Conservation (phyloP, 345 rosid species). For the Durio zibethinus region DNA sequence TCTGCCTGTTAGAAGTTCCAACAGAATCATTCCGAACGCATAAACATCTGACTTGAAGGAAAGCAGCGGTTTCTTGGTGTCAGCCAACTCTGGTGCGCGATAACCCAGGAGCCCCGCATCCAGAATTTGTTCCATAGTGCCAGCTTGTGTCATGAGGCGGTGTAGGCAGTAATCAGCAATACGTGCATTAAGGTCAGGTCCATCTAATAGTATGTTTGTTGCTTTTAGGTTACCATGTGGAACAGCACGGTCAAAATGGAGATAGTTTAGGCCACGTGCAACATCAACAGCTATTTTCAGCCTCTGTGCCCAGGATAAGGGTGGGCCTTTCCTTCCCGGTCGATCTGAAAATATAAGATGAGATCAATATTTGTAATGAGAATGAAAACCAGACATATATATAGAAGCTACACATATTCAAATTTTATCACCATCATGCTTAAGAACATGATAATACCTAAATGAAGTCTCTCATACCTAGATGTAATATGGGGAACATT, state of each 20-base stretch:
- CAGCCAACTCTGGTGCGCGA: constrained; percentile 89
- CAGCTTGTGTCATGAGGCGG: constrained; percentile 93
- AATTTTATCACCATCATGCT: neutral
- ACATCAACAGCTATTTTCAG: constrained; percentile 87
- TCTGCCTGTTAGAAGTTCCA: constrained; percentile 83
- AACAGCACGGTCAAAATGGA: constrained; percentile 93
- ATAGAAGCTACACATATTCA: neutral
- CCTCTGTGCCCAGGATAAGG: constrained; percentile 77
- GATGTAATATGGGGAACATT: neutral
- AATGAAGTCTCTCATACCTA: neutral
- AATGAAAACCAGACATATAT: neutral
- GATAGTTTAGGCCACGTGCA: constrained; percentile 99
- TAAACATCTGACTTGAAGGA: constrained; percentile 95
- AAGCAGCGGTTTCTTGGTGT: constrained; percentile 84
- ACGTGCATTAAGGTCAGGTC: constrained; percentile 91
- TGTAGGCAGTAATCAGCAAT: constrained; percentile 96
- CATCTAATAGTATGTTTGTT: constrained; percentile 75
- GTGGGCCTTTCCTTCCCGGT: constrained; percentile 89
- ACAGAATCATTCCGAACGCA: constrained; percentile 79
- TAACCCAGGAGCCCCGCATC: constrained; percentile 94
- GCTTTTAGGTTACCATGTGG: constrained; percentile 98
- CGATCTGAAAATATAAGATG: constrained; percentile 51
- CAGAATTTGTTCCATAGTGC: constrained; percentile 85
- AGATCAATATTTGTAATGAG: constrained; percentile 17
- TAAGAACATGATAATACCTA: neutral